These are phyloP conservation scores for Epichloe aotearoae DNA, from an alignment of 2,329 filamentous ascomycete genomes.

Conservation along the genomic window DNA sequence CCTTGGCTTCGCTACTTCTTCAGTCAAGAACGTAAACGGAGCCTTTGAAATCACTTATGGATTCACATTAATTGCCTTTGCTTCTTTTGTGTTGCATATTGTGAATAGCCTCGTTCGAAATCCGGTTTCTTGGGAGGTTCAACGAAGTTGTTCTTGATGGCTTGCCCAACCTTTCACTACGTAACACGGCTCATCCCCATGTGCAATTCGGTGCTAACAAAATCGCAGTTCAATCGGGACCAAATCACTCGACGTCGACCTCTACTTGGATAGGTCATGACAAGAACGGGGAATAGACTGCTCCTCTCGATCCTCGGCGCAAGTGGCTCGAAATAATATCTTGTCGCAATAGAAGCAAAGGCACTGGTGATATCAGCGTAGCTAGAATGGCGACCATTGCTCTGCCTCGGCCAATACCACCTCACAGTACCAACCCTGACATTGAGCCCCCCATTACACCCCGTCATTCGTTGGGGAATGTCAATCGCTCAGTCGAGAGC, in stretches of 20 bases:
- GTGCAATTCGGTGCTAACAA: background rate
- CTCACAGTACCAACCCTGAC: constrained; percentile 30
- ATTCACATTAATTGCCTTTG: background rate
- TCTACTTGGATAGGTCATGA: background rate
- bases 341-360: background rate
- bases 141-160: background rate
- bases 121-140: background rate
- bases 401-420: constrained; percentile 32
- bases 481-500: constrained; percentile 11
- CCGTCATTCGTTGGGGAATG: constrained; percentile 26
- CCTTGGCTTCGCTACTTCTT: background rate
- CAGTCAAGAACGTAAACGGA: background rate
- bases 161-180: background rate
- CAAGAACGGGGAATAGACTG: background rate
- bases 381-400: constrained; percentile 41
- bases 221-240: background rate
- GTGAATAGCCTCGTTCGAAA: background rate
- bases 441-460: constrained; percentile 25
- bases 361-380: background rate
- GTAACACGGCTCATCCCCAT: background rate
- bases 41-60: background rate
- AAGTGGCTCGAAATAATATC: background rate
- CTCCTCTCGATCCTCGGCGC: background rate
- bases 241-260: background rate
- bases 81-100: background rate